These are phyloP conservation scores for Ophiobolus disseminans DNA, from an alignment of 2,329 filamentous ascomycete species.

Conservation along the genomic window DNA sequence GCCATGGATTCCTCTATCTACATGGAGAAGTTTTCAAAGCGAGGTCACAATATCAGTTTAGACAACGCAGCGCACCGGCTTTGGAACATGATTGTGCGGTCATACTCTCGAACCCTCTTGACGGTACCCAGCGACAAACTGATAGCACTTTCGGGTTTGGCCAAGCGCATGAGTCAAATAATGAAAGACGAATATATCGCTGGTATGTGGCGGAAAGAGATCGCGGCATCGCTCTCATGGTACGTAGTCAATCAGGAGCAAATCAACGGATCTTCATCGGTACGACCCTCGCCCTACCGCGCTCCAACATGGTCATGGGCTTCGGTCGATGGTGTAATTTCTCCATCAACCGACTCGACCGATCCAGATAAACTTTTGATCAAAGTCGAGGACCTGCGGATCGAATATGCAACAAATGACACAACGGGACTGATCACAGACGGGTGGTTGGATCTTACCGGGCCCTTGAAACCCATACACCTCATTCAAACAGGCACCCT, in stretches of 20 bases:
- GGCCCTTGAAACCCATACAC: background rate
- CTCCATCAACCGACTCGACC: background rate
- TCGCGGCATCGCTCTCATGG: constrained; percentile 2
- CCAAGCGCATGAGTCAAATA: constrained; percentile 7
- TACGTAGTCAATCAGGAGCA: background rate
- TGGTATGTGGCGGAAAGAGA: constrained; percentile 14
- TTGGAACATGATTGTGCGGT: background rate
- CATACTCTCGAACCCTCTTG: constrained; percentile 3
- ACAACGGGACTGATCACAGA: constrained; percentile 8
- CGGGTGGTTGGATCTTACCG: constrained; percentile 12
- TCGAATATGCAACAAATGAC: constrained; percentile 11
- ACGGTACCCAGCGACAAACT: constrained; percentile 12
- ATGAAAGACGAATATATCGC: constrained; percentile 11
- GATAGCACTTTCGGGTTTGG: constrained; percentile 14
- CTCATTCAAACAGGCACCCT: background rate
- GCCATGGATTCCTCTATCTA: background rate
- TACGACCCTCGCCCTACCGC: constrained; percentile 4
- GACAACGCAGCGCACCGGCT: background rate
- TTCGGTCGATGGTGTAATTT: constrained; percentile 8
- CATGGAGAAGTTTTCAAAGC: background rate
- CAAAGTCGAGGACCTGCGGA: constrained; percentile 9
- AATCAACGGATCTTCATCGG: background rate
- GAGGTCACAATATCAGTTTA: background rate
- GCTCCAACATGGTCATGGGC: constrained; percentile 23
- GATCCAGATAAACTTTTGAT: background rate